Evolutionary conservation across 495 filamentous ascomycete genomes (phyloP), one percentile per base, ranked within the genome.

Genomic region (Bryoglossum gracile): DNA sequence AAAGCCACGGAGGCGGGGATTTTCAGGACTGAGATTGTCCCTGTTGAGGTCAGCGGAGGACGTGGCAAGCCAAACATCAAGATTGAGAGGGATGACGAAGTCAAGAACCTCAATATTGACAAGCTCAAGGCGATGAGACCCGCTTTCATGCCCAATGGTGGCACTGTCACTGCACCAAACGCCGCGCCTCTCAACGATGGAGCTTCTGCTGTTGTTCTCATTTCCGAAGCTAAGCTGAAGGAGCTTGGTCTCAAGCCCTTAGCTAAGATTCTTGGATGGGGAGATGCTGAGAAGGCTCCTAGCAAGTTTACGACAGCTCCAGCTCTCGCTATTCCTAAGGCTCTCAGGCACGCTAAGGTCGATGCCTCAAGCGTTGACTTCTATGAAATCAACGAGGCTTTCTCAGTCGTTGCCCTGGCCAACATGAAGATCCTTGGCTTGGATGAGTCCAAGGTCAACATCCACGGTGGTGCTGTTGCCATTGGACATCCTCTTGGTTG

Each of bases 341-440:
- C 92, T 11, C 78, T 97, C 54, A 85, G 86, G 74, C 90, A 98
- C 66, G 92, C 92, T 28, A 81, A 82, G 48, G 67, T 96, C 41
- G 74, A 80, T 26, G 76, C 81, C 55, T 74, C 83, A 36, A 70
- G 82, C 32, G 77, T 98, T 42, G 91, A 96, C 59, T 91, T 82
- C 54, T 97, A 91, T 60, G 92, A 98, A 75, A 95, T 98, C 74
- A 98, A 98, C 68, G 92, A 98, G 71, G 92, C 92, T 4, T 98
- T 98, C 76, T 89, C 84, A 35, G 92, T 98, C 19, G 92, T 98
- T 37, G 90, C 92, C 13, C 71, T 97, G 39, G 91, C 92, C 48
- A 98, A 98, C 69, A 77, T 94, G 70, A 95, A 96, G 75, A 61
- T 97, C 32, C 81, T 98, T 24, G 72, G 70, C 43, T 63, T 98